phyloP scores from a whole-genome alignment of 352 stramenopile genomes.

The Achlya hypogyna region DNA sequence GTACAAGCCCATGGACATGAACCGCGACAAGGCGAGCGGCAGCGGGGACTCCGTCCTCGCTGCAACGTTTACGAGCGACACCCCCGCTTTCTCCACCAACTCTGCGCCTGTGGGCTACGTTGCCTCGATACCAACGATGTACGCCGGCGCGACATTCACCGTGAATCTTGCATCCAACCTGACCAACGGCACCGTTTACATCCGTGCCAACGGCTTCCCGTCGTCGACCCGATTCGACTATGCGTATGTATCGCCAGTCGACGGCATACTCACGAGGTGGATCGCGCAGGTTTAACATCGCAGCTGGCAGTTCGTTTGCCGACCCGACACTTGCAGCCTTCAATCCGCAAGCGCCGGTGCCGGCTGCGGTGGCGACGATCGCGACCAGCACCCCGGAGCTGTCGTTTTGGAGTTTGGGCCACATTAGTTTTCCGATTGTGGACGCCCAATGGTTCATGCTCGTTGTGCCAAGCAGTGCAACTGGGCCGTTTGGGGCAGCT shows the following conservation, averaged over 20 bases:
- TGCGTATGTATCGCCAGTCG: constrained; percentile 21
- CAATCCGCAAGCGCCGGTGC: not conserved
- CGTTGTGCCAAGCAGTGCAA: constrained; percentile 11
- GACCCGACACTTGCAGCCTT: not conserved
- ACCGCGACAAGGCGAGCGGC: constrained; percentile 1
- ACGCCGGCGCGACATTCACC: constrained; percentile 27
- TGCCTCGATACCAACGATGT: constrained; percentile 21
- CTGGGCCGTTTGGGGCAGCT: constrained; percentile 22
- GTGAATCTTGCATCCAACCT: constrained; percentile 23
- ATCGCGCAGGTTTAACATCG: not conserved
- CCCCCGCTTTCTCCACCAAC: not conserved
- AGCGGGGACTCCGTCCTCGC: not conserved
- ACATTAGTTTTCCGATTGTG: constrained; percentile 24
- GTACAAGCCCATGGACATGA: not conserved
- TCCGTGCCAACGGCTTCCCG: constrained; percentile 24
- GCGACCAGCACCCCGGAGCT: not conserved
- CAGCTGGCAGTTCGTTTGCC: not conserved
- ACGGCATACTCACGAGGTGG: not conserved
- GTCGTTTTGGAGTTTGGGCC: constrained; percentile 15
- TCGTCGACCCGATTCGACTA: constrained; percentile 26
- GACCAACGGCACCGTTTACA: constrained; percentile 24
- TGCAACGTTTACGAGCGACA: not conserved
- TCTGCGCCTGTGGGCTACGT: constrained; percentile 15
- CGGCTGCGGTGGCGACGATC: not conserved
- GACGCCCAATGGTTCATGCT: constrained; percentile 26